Evolutionary conservation across 768 basidiomycete species (phyloP), one percentile per base, ranked within the genome.

Genomic region (Tylopilus intermedius): DNA sequence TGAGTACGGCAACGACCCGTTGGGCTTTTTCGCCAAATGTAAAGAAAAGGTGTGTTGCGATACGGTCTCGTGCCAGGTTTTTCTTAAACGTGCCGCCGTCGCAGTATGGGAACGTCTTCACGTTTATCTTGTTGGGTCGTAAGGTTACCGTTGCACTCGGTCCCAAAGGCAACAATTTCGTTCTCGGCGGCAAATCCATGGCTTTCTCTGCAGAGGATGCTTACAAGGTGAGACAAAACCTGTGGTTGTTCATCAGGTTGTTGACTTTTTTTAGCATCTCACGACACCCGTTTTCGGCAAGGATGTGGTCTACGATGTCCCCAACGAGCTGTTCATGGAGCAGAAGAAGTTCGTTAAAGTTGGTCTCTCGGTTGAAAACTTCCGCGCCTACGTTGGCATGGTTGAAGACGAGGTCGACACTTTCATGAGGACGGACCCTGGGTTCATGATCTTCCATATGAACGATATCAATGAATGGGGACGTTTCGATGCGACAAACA

Each of bases 291-390:
- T 98, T 11, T 99, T 99, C 63, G 96, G 96, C 42, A 93, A 92
- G 65, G 94, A 91, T 44, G 96, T 99, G 43, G 94, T 97, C 10
- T 99, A 98, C 67, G 96, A 98, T 62, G 84, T 90, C 47, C 95
- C 96, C 30, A 98, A 98, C 69, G 90, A 94, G 44, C 73, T 89
- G 42, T 85, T 99, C 71, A 98, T 99, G 94, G 94, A 99, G 63
- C 96, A 99, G 70, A 99, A 99, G 79, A 89, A 88, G 67, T 97
- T 97, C 65, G 87, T 98, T 71, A 99, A 99, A 74, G 84, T 93
- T 56, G 94, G 96, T 22, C 82, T 99, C 21, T 90, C 93, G 10
- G 83, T 82, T 11, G 94, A 98, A 26, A 94, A 94, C 70, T 83
- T 99, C 69, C 82, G 86, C 40, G 77, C 83, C 29, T 98, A 99